phyloP scores from a whole-genome alignment of 2,329 filamentous ascomycete genomes.

The Rhexocercosporidium sp. region DNA sequence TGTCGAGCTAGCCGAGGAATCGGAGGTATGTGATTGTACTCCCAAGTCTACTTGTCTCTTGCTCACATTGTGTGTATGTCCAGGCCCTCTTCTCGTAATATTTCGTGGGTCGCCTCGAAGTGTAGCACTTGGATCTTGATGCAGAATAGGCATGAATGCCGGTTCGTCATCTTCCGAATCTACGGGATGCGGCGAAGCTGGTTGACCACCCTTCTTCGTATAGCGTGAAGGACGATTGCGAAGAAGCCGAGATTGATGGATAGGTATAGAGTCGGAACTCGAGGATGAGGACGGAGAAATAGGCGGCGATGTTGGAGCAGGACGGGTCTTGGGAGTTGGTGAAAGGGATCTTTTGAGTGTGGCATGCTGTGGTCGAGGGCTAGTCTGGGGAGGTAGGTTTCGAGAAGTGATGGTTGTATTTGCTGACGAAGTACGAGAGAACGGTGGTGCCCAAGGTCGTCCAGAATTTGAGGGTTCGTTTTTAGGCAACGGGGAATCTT shows the following conservation, averaged over 20 bases:
- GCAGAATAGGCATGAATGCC: slow-evolving; percentile 40
- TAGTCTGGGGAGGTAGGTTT: slow-evolving; percentile 32
- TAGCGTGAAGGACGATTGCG: slow-evolving; percentile 37
- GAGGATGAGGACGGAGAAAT: slow-evolving; percentile 32
- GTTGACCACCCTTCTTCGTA: slow-evolving; percentile 34
- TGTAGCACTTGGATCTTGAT: slow-evolving; percentile 40
- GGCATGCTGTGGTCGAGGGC: slow-evolving; percentile 37
- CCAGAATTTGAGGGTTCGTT: slow-evolving; percentile 32
- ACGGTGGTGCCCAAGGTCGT: slow-evolving; percentile 36
- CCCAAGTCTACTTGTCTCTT: slow-evolving; percentile 30
- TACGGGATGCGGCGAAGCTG: slow-evolving; percentile 25
- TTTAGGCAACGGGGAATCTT: slow-evolving; percentile 36
- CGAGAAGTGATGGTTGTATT: slow-evolving; percentile 40
- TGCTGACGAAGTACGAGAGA: slow-evolving; percentile 41
- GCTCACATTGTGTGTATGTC: slow-evolving; percentile 16
- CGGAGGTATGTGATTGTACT: slow-evolving; percentile 53
- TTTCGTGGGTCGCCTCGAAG: slow-evolving; percentile 36
- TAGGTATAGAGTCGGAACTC: slow-evolving; percentile 36
- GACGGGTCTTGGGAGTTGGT: slow-evolving; percentile 33
- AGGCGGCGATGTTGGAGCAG: slow-evolving; percentile 24
- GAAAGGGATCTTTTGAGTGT: slow-evolving; percentile 36
- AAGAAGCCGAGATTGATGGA: slow-evolving; percentile 39
- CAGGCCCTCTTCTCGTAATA: slow-evolving; percentile 21
- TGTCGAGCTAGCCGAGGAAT: slow-evolving; percentile 64
- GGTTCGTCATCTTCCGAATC: slow-evolving; percentile 42